Conservation (phyloP, 2,329 filamentous ascomycete species). For the Macroventuria anomochaeta region DNA sequence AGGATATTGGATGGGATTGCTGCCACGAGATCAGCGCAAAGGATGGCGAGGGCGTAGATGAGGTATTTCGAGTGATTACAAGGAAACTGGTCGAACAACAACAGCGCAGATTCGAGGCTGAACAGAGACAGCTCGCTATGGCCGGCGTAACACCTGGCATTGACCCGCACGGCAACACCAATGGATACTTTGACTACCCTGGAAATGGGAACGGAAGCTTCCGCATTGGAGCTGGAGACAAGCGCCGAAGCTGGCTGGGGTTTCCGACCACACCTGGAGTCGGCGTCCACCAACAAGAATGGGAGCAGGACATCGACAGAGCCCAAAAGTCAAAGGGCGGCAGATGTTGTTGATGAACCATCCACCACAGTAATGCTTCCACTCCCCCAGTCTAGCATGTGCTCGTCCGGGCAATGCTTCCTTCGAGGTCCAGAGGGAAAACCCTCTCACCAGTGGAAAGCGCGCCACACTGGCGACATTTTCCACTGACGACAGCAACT, state of each 20-base stretch:
- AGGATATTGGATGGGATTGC: slow-evolving; percentile 94
- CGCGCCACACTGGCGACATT: background rate
- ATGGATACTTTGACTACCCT: slow-evolving; percentile 58
- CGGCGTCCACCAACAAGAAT: slow-evolving; percentile 37
- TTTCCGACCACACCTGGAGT: slow-evolving; percentile 58
- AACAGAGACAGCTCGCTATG: slow-evolving; percentile 53
- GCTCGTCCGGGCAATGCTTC: background rate
- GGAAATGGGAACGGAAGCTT: slow-evolving; percentile 64
- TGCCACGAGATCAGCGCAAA: slow-evolving; percentile 97
- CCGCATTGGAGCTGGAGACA: slow-evolving; percentile 64
- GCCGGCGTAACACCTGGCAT: slow-evolving; percentile 55
- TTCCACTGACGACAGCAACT: background rate
- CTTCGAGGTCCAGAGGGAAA: background rate
- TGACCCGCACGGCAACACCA: slow-evolving; percentile 37
- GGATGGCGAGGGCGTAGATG: slow-evolving; percentile 93
- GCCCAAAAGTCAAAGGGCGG: slow-evolving; percentile 43
- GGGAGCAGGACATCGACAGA: slow-evolving; percentile 43
- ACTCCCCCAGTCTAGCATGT: background rate
- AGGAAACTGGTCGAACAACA: slow-evolving; percentile 81
- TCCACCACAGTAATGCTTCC: background rate
- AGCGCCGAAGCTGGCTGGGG: slow-evolving; percentile 71
- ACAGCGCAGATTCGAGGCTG: slow-evolving; percentile 61
- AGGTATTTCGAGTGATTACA: slow-evolving; percentile 91
- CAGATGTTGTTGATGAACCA: slow-evolving; percentile 40
- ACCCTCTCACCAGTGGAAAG: background rate